Conservation (phyloP, 2,329 filamentous ascomycete species). For the Epichloe baconii region DNA sequence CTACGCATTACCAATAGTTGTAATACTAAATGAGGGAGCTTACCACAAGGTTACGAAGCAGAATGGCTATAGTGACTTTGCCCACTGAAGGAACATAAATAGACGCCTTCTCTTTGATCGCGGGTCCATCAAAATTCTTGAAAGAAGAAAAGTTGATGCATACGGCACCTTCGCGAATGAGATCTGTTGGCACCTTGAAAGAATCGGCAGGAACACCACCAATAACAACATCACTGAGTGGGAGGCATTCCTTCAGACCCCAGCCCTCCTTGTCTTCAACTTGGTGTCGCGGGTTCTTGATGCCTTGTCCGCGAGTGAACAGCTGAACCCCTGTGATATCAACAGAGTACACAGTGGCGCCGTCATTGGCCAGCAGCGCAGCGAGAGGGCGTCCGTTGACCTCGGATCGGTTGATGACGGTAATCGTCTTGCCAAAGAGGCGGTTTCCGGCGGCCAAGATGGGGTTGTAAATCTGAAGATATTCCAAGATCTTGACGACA, state of each 20-base stretch:
- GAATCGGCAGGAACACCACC: slow-evolving; percentile 77
- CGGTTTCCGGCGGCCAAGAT: slow-evolving; percentile 88
- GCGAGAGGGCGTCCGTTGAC: slow-evolving; percentile 89
- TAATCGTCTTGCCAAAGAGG: slow-evolving; percentile 85
- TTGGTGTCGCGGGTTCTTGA: slow-evolving; percentile 75
- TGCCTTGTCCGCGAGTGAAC: slow-evolving; percentile 79
- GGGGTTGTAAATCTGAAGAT: slow-evolving; percentile 91
- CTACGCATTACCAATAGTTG: neutral
- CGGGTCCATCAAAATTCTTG: slow-evolving; percentile 77
- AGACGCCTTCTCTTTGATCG: slow-evolving; percentile 87
- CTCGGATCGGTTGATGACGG: slow-evolving; percentile 91
- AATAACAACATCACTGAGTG: slow-evolving; percentile 87
- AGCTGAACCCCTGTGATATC: slow-evolving; percentile 85
- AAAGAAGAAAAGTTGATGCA: slow-evolving; percentile 98
- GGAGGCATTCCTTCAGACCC: slow-evolving; percentile 67
- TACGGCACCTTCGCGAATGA: slow-evolving; percentile 82
- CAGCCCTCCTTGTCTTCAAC: slow-evolving; percentile 72
- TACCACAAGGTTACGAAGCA: slow-evolving; percentile 80
- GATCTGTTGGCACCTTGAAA: slow-evolving; percentile 78
- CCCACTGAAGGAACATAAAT: slow-evolving; percentile 96
- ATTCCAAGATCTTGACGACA: slow-evolving; percentile 92
- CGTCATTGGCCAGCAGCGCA: slow-evolving; percentile 88
- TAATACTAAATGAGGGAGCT: slow-evolving; percentile 21
- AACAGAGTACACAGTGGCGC: slow-evolving; percentile 87
- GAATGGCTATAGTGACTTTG: slow-evolving; percentile 89